These are phyloP conservation scores for Polychytrium aggregatum DNA, from an alignment of 192 early-diverging fungal genomes.

Conservation along the genomic window DNA sequence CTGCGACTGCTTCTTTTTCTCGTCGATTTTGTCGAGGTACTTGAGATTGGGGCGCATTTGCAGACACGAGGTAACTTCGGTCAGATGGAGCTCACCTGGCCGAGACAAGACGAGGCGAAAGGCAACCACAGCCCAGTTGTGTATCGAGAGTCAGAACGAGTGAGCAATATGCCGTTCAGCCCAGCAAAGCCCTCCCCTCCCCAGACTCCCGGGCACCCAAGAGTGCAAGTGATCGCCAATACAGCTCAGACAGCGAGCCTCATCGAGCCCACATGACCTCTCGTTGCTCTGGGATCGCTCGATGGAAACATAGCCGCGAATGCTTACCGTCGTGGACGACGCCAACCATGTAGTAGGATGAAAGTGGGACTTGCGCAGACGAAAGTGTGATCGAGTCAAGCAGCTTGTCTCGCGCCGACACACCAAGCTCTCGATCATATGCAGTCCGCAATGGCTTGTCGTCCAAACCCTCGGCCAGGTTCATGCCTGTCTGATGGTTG, in stretches of 20 bases:
- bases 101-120: background rate
- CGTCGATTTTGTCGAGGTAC: conserved; percentile 83
- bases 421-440: conserved; percentile 9
- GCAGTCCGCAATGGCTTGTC: conserved; percentile 59
- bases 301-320: background rate
- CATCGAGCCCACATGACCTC: too few species aligned
- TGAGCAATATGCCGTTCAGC: too few species aligned
- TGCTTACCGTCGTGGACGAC: conserved; percentile 55
- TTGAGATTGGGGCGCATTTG: conserved; percentile 82
- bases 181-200: too few species aligned
- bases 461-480: conserved; percentile 62
- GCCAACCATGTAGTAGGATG: conserved; percentile 76
- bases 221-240: too few species aligned
- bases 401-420: conserved; percentile 30
- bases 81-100: conserved; percentile 73
- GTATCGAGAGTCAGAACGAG: too few species aligned
- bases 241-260: too few species aligned
- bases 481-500: conserved; percentile 62
- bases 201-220: too few species aligned
- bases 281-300: too few species aligned
- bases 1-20: conserved; percentile 61
- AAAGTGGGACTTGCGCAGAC: conserved; percentile 63
- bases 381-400: conserved; percentile 74
- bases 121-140: too few species aligned
- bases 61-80: conserved; percentile 56